Percentiles rank a stretch among this genome's conserved stretches.
These are phyloP conservation scores for Ogataea ganodermae DNA, from an alignment of 805 yeast genomes.

Conservation along the genomic window DNA sequence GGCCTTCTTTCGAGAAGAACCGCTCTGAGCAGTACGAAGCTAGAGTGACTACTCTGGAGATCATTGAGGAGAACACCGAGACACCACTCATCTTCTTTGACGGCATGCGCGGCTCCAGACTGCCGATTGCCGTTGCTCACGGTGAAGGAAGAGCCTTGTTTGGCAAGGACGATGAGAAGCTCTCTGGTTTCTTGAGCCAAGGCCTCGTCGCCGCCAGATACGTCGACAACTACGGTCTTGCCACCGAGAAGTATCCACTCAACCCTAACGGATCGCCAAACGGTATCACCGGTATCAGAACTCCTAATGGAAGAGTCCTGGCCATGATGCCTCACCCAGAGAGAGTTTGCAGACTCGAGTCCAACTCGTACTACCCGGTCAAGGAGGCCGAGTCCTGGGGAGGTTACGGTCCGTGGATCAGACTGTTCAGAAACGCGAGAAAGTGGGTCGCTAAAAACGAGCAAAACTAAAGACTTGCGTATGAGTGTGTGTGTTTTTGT, in stretches of 20 bases:
- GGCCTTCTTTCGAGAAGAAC: slow-evolving; percentile 96
- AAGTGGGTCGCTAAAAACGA: slow-evolving; percentile 66
- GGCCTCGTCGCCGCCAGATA: slow-evolving; percentile 71
- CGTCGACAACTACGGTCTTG: slow-evolving; percentile 87
- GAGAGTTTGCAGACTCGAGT: slow-evolving; percentile 82
- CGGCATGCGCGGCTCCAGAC: slow-evolving; percentile 88
- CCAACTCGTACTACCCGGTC: slow-evolving; percentile 87
- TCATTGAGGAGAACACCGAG: slow-evolving; percentile 54
- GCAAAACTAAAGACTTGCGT: background rate
- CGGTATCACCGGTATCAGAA: slow-evolving; percentile 89
- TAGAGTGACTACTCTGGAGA: slow-evolving; percentile 86
- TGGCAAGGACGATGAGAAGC: slow-evolving; percentile 41
- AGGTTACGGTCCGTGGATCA: slow-evolving; percentile 93
- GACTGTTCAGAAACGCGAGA: slow-evolving; percentile 89
- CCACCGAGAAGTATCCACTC: slow-evolving; percentile 82
- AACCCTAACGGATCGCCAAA: slow-evolving; percentile 96
- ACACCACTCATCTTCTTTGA: slow-evolving; percentile 69
- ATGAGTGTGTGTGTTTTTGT: background rate
- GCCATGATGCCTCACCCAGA: slow-evolving; percentile 99
- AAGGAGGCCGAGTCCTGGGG: slow-evolving; percentile 66
- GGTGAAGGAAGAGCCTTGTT: slow-evolving; percentile 96
- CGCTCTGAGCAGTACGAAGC: slow-evolving; percentile 94
- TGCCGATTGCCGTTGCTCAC: slow-evolving; percentile 98
- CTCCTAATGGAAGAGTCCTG: slow-evolving; percentile 90
- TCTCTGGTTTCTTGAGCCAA: slow-evolving; percentile 49